phyloP scores from a whole-genome alignment of 345 rosid species.

The Gossypioides kirkii region DNA sequence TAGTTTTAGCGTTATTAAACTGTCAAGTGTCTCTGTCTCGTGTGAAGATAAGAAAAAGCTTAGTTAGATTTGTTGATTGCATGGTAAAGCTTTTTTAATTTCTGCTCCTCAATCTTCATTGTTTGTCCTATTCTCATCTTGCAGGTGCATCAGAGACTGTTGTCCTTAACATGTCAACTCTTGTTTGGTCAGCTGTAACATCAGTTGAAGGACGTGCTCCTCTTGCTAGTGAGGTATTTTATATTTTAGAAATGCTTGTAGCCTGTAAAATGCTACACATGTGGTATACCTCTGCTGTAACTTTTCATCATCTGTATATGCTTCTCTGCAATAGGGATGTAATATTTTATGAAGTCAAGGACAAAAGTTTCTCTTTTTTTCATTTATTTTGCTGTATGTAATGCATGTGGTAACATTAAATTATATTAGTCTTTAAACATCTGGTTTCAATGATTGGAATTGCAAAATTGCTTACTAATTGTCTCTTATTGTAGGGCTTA shows the following conservation, averaged over 20 bases:
- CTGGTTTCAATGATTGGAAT: background rate
- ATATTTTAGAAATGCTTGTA: background rate
- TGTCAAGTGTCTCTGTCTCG: background rate
- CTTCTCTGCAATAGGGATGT: background rate
- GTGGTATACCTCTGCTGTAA: background rate
- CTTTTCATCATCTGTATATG: background rate
- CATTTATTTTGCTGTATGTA: background rate
- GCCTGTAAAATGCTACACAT: background rate
- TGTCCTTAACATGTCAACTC: constrained; percentile 95
- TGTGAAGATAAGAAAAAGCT: background rate
- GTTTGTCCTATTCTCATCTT: constrained; percentile 24
- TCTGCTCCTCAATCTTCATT: background rate
- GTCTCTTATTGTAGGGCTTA: constrained; percentile 57
- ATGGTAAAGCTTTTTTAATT: background rate
- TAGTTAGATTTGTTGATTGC: constrained; percentile 6
- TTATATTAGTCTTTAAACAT: background rate
- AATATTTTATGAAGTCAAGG: background rate
- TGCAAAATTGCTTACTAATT: constrained; percentile 3
- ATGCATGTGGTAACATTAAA: background rate
- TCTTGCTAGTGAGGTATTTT: constrained; percentile 92
- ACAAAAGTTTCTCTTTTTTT: background rate
- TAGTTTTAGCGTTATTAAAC: background rate
- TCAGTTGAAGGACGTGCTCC: constrained; percentile 89
- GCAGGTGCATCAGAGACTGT: constrained; percentile 89
- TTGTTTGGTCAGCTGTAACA: constrained; percentile 85